Evolutionary conservation across 2,329 filamentous ascomycete species (phyloP).

Genomic region (Aspergillus cejpii): DNA sequence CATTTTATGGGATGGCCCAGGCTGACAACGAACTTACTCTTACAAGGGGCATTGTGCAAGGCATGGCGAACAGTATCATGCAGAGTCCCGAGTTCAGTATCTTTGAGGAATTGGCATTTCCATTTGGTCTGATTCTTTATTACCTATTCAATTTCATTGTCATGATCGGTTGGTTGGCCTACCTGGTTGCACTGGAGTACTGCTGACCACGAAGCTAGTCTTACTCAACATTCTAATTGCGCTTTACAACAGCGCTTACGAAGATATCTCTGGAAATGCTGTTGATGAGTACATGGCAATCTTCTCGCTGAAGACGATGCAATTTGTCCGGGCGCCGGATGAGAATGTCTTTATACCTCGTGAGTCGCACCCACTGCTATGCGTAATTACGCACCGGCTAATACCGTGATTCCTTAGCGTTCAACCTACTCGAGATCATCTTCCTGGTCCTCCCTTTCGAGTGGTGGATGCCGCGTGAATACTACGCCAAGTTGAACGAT

Average conservation of each 20-base stretch:
- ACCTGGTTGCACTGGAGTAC: neutral
- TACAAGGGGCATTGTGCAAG: conserved; percentile 42
- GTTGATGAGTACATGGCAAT: conserved; percentile 93
- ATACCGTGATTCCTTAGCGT: conserved; percentile 42
- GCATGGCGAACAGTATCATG: conserved; percentile 81
- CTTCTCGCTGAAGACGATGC: conserved; percentile 90
- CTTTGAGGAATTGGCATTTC: conserved; percentile 84
- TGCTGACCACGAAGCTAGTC: conserved; percentile 40
- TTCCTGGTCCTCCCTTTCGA: conserved; percentile 73
- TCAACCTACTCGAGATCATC: conserved; percentile 88
- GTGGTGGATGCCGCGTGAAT: conserved; percentile 79
- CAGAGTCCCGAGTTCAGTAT: conserved; percentile 82
- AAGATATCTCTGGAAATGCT: conserved; percentile 87
- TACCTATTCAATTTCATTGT: conserved; percentile 97
- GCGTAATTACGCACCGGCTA: neutral
- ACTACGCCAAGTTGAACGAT: conserved; percentile 80
- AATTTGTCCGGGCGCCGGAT: conserved; percentile 91
- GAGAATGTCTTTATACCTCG: conserved; percentile 96
- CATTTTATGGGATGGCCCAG: conserved; percentile 85
- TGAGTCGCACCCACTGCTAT: conserved; percentile 22
- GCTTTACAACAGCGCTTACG: conserved; percentile 92
- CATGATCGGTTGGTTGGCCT: conserved; percentile 57
- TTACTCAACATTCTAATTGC: conserved; percentile 95
- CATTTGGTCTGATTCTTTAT: conserved; percentile 91
- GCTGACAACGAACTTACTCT: conserved; percentile 61